Evolutionary conservation across 257 asterid genomes (phyloP), one percentile per base, ranked within the genome.

Genomic region (Phtheirospermum japonicum): DNA sequence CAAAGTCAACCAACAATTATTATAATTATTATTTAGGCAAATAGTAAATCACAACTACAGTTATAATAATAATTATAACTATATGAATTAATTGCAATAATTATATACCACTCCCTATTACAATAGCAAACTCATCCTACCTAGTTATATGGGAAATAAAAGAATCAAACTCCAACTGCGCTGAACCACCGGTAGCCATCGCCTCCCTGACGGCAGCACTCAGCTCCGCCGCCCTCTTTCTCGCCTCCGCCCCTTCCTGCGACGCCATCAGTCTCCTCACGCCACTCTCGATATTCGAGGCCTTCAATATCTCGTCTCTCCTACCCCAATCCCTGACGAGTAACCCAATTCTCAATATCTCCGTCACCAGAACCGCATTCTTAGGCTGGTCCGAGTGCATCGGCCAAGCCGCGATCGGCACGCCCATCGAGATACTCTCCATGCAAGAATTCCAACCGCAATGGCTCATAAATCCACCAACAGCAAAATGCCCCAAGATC

Each of bases 401-500:
- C 0, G 84, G 84, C 84, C 84, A 79, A 0, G 77, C 72, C 0
- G 76, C 84, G 0, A 79, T 54, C 1, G 84, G 77, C 67, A 78
- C 83, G 5, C 83, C 83, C 64, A 33, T 33, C 3, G 48, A 56
- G 0, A 78, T 65, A 20, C 83, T 79, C 61, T 78, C 83, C 0
- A 71, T 59, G 43, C 83, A 71, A 0, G 83, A 78, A 54, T 75
- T 75, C 80, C 81, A 79, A 1, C 84, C 84, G 4, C 79, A 73
- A 33, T 73, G 82, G 39, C 74, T 70, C 75, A 76, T 32, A 34
- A 76, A 76, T 26, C 80, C 83, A 2, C 84, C 81, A 0, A 66
- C 62, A 0, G 84, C 50, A 0, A 23, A 13, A 51, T 79, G 84
- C 1, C 55, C 81, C 52, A 79, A 13, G 6, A 79, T 79, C 7